These are phyloP conservation scores for Conticribra weissflogii DNA, from an alignment of 108 stramenopile species.

Conservation along the genomic window DNA sequence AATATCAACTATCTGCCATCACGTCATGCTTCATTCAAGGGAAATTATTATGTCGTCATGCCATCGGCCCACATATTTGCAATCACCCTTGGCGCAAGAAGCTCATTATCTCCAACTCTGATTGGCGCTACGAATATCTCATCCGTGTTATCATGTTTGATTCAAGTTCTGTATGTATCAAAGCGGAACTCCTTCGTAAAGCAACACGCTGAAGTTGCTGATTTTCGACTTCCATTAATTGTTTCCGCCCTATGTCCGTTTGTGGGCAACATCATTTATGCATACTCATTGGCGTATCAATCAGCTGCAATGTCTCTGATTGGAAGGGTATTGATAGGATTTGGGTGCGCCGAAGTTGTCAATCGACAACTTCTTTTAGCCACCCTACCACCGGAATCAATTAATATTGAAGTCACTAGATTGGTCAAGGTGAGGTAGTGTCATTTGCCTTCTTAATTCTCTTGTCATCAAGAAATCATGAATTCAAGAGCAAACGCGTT, in stretches of 20 bases:
- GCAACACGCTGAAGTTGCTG: slow-evolving; percentile 19
- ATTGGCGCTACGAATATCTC: slow-evolving; percentile 38
- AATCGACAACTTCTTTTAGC: slow-evolving; percentile 30
- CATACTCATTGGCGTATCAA: slow-evolving; percentile 10
- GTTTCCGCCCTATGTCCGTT: slow-evolving; percentile 23
- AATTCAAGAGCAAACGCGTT: too few species aligned
- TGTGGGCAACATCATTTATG: slow-evolving; percentile 40
- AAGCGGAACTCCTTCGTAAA: slow-evolving; percentile 32
- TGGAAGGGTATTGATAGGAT: slow-evolving; percentile 46
- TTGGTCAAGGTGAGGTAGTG: slow-evolving; percentile 1
- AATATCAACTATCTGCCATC: too few species aligned
- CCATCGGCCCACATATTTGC: slow-evolving; percentile 37
- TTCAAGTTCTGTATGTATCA: slow-evolving; percentile 30
- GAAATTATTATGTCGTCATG: slow-evolving; percentile 39
- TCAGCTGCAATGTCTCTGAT: slow-evolving; percentile 37
- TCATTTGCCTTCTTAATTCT: too few species aligned
- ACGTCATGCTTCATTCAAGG: slow-evolving; percentile 19
- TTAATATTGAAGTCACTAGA: slow-evolving; percentile 34
- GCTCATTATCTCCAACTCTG: slow-evolving; percentile 19
- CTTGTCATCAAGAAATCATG: too few species aligned
- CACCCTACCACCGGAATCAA: slow-evolving; percentile 16
- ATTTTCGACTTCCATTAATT: slow-evolving; percentile 29
- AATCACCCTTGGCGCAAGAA: slow-evolving; percentile 26
- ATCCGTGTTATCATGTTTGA: slow-evolving; percentile 23
- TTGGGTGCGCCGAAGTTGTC: slow-evolving; percentile 37